Percentiles rank a stretch among this genome's conserved stretches.
phyloP scores from a whole-genome alignment of 2,329 filamentous ascomycete genomes.

The Xylaria sp. region DNA sequence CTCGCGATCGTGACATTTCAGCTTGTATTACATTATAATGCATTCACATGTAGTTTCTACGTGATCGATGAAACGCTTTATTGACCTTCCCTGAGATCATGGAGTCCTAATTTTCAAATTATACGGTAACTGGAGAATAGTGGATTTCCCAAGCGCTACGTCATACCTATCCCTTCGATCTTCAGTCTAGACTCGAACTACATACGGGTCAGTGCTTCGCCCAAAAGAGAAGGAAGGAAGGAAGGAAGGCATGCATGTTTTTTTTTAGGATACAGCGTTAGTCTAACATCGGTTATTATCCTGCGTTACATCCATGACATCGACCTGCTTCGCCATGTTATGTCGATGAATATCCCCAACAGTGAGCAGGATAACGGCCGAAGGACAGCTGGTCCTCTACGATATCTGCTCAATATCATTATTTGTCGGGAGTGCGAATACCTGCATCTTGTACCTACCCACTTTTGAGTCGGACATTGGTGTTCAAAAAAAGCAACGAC shows the following conservation, averaged over 20 bases:
- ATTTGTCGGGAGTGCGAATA: not conserved
- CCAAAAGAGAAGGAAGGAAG: conserved; percentile 2
- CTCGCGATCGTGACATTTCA: not conserved
- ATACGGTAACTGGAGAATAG: too few species aligned
- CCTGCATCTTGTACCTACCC: not conserved
- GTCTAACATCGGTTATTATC: not conserved
- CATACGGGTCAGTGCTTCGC: not conserved
- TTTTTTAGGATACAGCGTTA: not conserved
- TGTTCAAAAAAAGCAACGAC: conserved; percentile 1
- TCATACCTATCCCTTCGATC: not conserved
- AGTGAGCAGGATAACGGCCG: not conserved
- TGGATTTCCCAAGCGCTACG: not conserved
- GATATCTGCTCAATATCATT: not conserved
- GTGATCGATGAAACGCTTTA: not conserved
- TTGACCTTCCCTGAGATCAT: not conserved
- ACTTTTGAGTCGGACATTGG: not conserved
- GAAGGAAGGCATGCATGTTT: conserved; percentile 6
- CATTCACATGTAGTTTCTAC: not conserved
- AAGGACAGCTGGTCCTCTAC: not conserved
- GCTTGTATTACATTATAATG: not conserved
- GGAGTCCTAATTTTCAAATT: not conserved
- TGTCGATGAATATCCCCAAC: not conserved
- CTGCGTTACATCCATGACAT: conserved; percentile 35
- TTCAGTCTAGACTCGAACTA: not conserved
- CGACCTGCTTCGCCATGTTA: not conserved